phyloP scores from a whole-genome alignment of 371 early-diverging fungal genomes.

The Globomyces sp. region DNA sequence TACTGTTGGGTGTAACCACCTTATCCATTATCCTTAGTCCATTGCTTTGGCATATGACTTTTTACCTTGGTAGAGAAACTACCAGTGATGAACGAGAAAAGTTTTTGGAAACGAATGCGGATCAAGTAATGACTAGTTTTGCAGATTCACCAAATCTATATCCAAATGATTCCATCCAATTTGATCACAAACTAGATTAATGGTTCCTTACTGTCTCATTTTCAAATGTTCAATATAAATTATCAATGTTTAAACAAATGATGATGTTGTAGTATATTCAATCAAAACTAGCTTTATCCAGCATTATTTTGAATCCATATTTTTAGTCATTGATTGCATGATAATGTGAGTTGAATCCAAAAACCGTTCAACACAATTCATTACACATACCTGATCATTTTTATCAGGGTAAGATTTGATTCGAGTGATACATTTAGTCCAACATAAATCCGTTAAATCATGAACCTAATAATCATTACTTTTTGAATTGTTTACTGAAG shows the following conservation, averaged over 20 bases:
- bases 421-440: neutral
- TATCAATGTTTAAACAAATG: neutral
- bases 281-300: too few species aligned
- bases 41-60: constrained; percentile 37
- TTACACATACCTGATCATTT: constrained; percentile 3
- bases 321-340: neutral
- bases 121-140: neutral
- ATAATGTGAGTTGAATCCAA: constrained; percentile 1
- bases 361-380: constrained; percentile 13
- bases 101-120: constrained; percentile 4
- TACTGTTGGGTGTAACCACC: constrained; percentile 55
- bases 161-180: neutral
- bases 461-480: neutral
- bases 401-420: constrained; percentile 7
- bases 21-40: constrained; percentile 57
- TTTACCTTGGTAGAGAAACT: too few species aligned
- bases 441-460: constrained; percentile 6
- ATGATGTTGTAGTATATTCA: neutral
- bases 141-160: too few species aligned
- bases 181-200: constrained; percentile 1
- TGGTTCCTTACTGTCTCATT: neutral
- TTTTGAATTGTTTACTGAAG: neutral
- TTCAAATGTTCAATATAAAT: neutral
- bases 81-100: too few species aligned
- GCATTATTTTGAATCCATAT: too few species aligned